Percentiles rank a stretch among this genome's conserved stretches.
These are phyloP conservation scores for Lentinula raphanica DNA, from an alignment of 768 basidiomycete genomes.

Conservation along the genomic window DNA sequence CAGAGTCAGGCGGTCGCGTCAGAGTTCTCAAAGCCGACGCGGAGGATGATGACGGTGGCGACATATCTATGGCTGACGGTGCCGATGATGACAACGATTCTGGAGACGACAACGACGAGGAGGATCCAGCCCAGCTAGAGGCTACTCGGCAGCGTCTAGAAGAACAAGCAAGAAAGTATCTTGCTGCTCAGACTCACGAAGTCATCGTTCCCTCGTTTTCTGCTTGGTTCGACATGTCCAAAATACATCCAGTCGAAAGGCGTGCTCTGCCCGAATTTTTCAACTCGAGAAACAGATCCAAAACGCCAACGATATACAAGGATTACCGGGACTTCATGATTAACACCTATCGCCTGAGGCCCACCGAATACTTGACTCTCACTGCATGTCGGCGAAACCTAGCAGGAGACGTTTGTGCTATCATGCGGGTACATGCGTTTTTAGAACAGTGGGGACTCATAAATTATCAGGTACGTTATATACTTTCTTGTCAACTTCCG, in stretches of 20 bases:
- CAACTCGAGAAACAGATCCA: conserved; percentile 89
- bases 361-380: conserved; percentile 93
- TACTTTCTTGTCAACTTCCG: neutral
- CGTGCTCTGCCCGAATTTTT: conserved; percentile 97
- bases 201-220: conserved; percentile 96
- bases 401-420: conserved; percentile 96
- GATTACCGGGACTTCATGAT: conserved; percentile 99
- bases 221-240: conserved; percentile 96
- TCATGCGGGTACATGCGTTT: conserved; percentile 99
- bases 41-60: conserved; percentile 62
- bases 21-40: conserved; percentile 47
- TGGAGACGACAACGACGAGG: conserved; percentile 78
- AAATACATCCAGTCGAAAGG: conserved; percentile 88
- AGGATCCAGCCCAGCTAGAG: conserved; percentile 80
- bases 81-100: conserved; percentile 75
- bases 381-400: conserved; percentile 95
- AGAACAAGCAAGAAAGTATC: conserved; percentile 88
- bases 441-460: conserved; percentile 98
- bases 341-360: conserved; percentile 93
- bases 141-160: conserved; percentile 75
- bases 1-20: conserved; percentile 40
- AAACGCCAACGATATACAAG: conserved; percentile 96
- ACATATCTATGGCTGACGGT: conserved; percentile 79
- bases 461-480: conserved; percentile 84
- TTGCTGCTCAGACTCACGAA: conserved; percentile 95